phyloP scores from a whole-genome alignment of 2,329 filamentous ascomycete genomes.

The Fusarium napiforme region DNA sequence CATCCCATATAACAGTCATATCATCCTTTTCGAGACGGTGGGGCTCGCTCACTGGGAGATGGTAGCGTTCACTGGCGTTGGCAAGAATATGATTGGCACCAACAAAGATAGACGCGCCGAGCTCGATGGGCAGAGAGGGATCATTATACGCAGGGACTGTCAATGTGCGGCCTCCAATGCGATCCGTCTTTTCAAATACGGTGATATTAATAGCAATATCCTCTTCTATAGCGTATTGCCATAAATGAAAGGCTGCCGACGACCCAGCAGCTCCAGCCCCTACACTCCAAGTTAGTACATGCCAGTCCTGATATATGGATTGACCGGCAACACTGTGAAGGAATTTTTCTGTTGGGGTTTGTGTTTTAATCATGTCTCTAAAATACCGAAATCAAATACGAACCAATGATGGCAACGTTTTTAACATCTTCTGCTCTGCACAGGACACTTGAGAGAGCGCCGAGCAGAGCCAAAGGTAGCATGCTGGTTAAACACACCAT shows the following conservation, averaged over 20 bases:
- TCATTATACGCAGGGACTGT: slow-evolving; percentile 83
- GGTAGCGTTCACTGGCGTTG: slow-evolving; percentile 76
- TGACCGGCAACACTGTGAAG: neutral
- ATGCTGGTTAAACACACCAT: slow-evolving; percentile 32
- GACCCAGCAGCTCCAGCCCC: slow-evolving; percentile 91
- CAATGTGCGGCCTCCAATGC: slow-evolving; percentile 86
- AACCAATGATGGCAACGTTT: slow-evolving; percentile 53
- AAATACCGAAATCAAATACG: slow-evolving; percentile 24
- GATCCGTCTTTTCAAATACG: slow-evolving; percentile 82
- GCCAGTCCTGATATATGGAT: neutral
- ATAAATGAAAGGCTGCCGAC: slow-evolving; percentile 85
- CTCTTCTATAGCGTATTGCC: slow-evolving; percentile 73
- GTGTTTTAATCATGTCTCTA: neutral
- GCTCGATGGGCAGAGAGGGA: slow-evolving; percentile 75
- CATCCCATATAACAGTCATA: slow-evolving; percentile 86
- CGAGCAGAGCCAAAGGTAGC: slow-evolving; percentile 33
- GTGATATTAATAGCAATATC: slow-evolving; percentile 78
- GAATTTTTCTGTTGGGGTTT: neutral
- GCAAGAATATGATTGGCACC: slow-evolving; percentile 83
- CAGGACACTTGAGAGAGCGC: slow-evolving; percentile 23
- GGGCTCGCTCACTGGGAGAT: slow-evolving; percentile 66
- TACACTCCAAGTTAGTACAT: slow-evolving; percentile 51
- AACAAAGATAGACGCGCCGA: slow-evolving; percentile 94
- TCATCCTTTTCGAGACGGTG: slow-evolving; percentile 61
- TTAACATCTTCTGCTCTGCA: slow-evolving; percentile 36